Conservation (phyloP, 2,329 filamentous ascomycete species). For the Xylaria sp. region DNA sequence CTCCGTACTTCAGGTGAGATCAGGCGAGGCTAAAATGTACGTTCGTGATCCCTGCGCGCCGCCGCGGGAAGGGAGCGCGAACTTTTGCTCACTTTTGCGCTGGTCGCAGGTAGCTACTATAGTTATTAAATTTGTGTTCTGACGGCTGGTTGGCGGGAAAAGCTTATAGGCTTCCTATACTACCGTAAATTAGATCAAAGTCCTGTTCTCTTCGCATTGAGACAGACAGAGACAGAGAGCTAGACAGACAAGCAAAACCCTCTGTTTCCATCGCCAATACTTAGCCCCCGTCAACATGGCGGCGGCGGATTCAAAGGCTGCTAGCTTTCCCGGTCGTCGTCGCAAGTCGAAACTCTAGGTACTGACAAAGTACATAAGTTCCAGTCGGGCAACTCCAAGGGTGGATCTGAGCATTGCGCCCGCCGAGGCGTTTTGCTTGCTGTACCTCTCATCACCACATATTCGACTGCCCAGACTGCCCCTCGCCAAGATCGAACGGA, state of each 20-base stretch:
- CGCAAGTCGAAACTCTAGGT: constrained; percentile 25
- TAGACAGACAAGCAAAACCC: too few relatives aligned
- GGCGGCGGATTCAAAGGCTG: constrained; percentile 24
- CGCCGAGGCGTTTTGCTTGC: neutral
- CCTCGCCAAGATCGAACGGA: neutral
- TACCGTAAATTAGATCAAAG: too few relatives aligned
- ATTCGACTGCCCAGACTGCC: constrained; percentile 8
- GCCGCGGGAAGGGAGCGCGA: constrained; percentile 13
- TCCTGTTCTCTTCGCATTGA: too few relatives aligned
- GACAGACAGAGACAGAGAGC: constrained; percentile 2
- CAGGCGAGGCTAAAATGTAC: constrained; percentile 37
- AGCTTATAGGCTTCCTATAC: too few relatives aligned
- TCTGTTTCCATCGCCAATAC: too few relatives aligned
- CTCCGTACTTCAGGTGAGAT: constrained; percentile 41
- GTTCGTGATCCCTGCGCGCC: constrained; percentile 16
- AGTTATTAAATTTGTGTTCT: neutral
- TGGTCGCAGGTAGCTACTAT: neutral
- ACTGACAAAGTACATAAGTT: too few relatives aligned
- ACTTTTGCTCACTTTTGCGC: neutral
- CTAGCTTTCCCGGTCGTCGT: constrained; percentile 27
- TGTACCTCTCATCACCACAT: too few relatives aligned
- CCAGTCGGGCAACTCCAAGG: neutral
- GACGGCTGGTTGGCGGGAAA: constrained; percentile 1
- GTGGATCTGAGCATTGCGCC: neutral
- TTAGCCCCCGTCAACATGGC: too few relatives aligned